Percentiles rank a stretch among this genome's conserved stretches.
Conservation (phyloP, 257 asterid species). For the Lithospermum erythrorhizon region DNA sequence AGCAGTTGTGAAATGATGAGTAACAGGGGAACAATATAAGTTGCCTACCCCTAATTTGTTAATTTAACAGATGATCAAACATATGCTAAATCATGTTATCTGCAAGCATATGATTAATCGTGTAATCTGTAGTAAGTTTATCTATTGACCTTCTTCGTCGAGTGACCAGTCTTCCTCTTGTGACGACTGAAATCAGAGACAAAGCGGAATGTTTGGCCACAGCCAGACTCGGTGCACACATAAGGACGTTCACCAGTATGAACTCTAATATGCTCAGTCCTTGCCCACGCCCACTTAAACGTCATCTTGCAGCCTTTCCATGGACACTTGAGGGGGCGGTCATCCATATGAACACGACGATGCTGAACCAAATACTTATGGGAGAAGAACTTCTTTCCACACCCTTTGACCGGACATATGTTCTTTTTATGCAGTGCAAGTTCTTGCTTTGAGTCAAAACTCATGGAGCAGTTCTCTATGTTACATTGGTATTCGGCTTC, state of each 20-base stretch:
- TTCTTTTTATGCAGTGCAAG: conserved; percentile 59
- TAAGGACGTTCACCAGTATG: conserved; percentile 98
- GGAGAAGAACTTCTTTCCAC: conserved; percentile 90
- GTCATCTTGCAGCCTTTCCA: conserved; percentile 99
- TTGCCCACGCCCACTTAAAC: conserved; percentile 99
- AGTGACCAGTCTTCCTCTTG: conserved; percentile 95
- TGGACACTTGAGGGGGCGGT: conserved; percentile 95
- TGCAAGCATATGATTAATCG: conserved; percentile 9
- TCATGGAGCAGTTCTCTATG: conserved; percentile 84
- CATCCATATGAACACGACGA: conserved; percentile 90
- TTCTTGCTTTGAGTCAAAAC: conserved; percentile 69
- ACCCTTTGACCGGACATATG: conserved; percentile 82
- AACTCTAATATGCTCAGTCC: conserved; percentile 93
- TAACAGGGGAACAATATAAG: not conserved
- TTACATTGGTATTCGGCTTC: conserved; percentile 61
- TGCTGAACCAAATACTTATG: conserved; percentile 97
- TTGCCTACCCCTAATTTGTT: conserved; percentile 4
- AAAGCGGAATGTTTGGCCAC: conserved; percentile 91
- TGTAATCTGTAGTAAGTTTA: conserved; percentile 2
- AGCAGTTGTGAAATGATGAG: no score
- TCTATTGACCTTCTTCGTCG: conserved; percentile 55
- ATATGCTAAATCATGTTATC: not conserved
- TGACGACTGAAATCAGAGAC: conserved; percentile 99
- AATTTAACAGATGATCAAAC: conserved; percentile 3
- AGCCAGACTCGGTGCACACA: conserved; percentile 65